Evolutionary conservation across 169 alveolate species (phyloP).

Genomic region (Cryptosporidium baileyi): DNA sequence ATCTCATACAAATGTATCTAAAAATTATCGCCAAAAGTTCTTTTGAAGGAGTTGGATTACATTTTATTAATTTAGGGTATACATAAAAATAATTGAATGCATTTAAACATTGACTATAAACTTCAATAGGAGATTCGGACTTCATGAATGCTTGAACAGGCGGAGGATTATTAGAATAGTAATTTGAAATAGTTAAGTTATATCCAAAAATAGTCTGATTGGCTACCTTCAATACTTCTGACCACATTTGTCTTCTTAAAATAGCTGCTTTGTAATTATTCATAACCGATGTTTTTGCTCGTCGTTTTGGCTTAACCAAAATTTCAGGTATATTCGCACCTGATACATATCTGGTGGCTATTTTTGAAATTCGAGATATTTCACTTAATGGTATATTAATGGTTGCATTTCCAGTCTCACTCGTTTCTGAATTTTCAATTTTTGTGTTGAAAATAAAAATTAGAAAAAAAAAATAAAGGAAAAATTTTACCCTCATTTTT

Average conservation of each 20-base stretch:
- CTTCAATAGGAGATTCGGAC: slow-evolving; percentile 31
- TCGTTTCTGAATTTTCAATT: background rate
- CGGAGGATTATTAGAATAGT: slow-evolving; percentile 27
- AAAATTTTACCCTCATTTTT: background rate
- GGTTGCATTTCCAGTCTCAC: background rate
- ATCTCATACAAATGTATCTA: slow-evolving; percentile 41
- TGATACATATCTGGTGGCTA: slow-evolving; percentile 52
- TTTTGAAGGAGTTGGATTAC: slow-evolving; percentile 17
- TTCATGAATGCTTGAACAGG: slow-evolving; percentile 66
- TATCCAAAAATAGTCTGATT: slow-evolving; percentile 34
- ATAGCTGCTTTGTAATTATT: slow-evolving; percentile 40
- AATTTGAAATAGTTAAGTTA: slow-evolving; percentile 15
- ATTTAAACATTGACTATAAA: slow-evolving; percentile 47
- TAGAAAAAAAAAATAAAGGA: background rate
- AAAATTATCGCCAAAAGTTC: slow-evolving; percentile 1
- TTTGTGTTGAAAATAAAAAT: background rate
- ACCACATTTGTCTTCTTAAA: slow-evolving; percentile 39
- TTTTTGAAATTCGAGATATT: slow-evolving; percentile 28
- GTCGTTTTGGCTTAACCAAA: slow-evolving; percentile 13
- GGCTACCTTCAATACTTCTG: background rate
- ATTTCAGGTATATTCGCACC: slow-evolving; percentile 64
- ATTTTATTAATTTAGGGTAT: slow-evolving; percentile 15
- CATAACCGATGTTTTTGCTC: slow-evolving; percentile 15
- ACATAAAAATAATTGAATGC: slow-evolving; percentile 56
- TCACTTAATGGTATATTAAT: slow-evolving; percentile 1